Conservation (phyloP, 106 monocot genomes). For the Cymbidium sinense region DNA sequence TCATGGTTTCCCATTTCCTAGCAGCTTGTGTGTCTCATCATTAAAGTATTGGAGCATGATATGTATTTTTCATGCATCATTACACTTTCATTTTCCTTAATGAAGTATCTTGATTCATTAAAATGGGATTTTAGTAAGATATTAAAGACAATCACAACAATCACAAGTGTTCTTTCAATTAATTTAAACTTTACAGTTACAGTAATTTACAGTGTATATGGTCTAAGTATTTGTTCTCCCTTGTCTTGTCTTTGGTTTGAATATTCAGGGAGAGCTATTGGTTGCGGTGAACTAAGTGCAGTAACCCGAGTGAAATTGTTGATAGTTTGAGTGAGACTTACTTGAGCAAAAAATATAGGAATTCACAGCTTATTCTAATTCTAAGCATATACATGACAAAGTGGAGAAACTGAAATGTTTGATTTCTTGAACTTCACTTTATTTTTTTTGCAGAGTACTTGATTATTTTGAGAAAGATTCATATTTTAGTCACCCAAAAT, state of each 20-base stretch:
- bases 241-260: background rate
- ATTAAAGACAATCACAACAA: background rate
- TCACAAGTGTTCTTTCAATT: background rate
- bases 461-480: background rate
- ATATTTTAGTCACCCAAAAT: background rate
- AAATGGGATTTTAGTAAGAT: background rate
- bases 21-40: background rate
- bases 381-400: background rate
- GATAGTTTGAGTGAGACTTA: background rate
- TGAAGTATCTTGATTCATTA: background rate
- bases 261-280: background rate
- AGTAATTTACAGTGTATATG: background rate
- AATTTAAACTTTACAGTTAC: background rate
- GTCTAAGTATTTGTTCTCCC: background rate
- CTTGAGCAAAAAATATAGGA: background rate
- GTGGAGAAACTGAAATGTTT: background rate
- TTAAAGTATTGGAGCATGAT: background rate
- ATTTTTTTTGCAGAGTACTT: background rate
- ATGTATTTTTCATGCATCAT: background rate
- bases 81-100: background rate
- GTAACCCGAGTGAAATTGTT: background rate
- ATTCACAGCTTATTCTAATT: background rate
- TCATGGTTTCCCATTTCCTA: background rate
- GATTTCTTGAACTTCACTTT: background rate
- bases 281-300: background rate